phyloP scores from a whole-genome alignment of 352 stramenopile genomes.

The Hyaloperonospora brassicae region DNA sequence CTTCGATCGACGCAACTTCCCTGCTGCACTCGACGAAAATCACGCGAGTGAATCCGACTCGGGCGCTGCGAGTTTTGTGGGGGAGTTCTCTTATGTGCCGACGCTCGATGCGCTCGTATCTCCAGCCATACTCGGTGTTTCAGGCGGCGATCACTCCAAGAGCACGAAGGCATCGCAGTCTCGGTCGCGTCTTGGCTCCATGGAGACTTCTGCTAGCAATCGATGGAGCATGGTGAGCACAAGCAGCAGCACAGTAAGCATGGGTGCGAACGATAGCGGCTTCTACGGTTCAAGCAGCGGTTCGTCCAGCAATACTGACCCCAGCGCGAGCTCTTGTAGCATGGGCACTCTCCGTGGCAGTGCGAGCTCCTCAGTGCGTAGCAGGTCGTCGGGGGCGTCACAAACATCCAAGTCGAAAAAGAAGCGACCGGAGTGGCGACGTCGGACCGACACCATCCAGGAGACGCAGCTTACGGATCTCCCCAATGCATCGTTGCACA shows the following conservation, averaged over 20 bases:
- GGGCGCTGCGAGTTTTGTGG: slow-evolving; percentile 30
- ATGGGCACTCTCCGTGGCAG: slow-evolving; percentile 21
- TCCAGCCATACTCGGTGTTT: slow-evolving; percentile 25
- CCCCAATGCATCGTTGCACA: slow-evolving; percentile 18
- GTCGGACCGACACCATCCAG: slow-evolving; percentile 34
- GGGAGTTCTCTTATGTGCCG: slow-evolving; percentile 41
- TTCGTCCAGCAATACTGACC: slow-evolving; percentile 9
- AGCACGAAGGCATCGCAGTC: slow-evolving; percentile 17
- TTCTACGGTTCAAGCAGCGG: slow-evolving; percentile 13
- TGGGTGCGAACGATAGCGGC: slow-evolving; percentile 26
- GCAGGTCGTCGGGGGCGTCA: slow-evolving; percentile 11
- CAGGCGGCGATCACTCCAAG: slow-evolving; percentile 11
- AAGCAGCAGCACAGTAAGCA: slow-evolving; percentile 24
- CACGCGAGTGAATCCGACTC: slow-evolving; percentile 38
- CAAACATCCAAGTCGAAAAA: slow-evolving; percentile 29
- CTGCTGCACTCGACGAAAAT: slow-evolving; percentile 39
- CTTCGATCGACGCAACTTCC: slow-evolving; percentile 23
- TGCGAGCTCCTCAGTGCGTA: slow-evolving; percentile 12
- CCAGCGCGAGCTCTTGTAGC: slow-evolving; percentile 15
- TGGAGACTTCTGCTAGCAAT: slow-evolving; percentile 22
- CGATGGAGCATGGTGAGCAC: slow-evolving; percentile 20
- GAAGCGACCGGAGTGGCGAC: slow-evolving; percentile 31
- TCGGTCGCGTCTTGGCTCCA: slow-evolving; percentile 23
- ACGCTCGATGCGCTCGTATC: slow-evolving; percentile 32
- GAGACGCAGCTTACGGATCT: slow-evolving; percentile 29